phyloP scores from a whole-genome alignment of 108 stramenopile species.

The Schizochytrium sp. region DNA sequence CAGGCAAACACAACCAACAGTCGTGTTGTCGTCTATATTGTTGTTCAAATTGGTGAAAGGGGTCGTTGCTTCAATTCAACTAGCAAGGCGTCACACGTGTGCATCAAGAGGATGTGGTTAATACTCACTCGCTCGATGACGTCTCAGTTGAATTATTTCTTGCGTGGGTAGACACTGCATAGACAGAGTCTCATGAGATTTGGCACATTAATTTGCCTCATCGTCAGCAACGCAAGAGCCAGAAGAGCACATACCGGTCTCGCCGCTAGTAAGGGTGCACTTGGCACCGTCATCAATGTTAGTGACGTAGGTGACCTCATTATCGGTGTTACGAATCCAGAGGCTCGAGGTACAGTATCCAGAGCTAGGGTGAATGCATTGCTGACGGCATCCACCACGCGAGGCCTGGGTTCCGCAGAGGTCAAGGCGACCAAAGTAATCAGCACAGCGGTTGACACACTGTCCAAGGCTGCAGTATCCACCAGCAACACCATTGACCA shows the following conservation, averaged over 20 bases:
- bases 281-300: constrained; percentile 19
- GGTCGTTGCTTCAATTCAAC: too few relatives aligned
- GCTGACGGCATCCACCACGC: constrained; percentile 9
- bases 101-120: too few relatives aligned
- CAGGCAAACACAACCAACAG: too few relatives aligned
- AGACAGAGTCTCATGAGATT: too few relatives aligned
- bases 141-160: too few relatives aligned
- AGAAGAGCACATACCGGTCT: neutral
- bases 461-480: constrained; percentile 33
- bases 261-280: neutral
- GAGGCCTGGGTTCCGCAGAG: neutral
- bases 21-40: too few relatives aligned
- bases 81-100: too few relatives aligned
- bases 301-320: neutral
- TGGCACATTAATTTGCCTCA: neutral
- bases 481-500: neutral
- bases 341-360: neutral
- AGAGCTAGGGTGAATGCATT: neutral
- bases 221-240: neutral
- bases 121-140: too few relatives aligned
- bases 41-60: too few relatives aligned
- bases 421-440: neutral
- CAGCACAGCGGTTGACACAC: constrained; percentile 44
- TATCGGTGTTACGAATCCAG: neutral
- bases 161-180: too few relatives aligned